Evolutionary conservation across 2,329 filamentous ascomycete genomes (phyloP), one percentile per base, ranked within the genome.

Genomic region (Claviceps digitariae): DNA sequence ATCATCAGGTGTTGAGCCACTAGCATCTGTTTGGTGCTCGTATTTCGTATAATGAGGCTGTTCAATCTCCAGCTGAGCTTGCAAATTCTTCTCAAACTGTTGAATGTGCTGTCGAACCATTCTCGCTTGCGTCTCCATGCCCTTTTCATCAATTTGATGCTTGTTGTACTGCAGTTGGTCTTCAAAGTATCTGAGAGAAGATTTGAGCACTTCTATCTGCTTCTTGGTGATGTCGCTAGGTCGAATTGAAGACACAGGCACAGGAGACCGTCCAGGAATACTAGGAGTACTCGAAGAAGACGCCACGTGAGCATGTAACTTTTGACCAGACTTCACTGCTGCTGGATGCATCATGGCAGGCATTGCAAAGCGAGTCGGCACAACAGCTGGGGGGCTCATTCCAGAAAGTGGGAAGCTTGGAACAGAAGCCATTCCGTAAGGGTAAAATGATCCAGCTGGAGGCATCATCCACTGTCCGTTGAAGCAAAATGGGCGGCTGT

Each of bases 101-200:
- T 67, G 63, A 53, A 82, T 74, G 34, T 72, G 71, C 23, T 68
- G 64, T n/a, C 68, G 65, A 54, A 79, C 61, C 38, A 67, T 62
- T 38, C 67, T 61, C 3, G 68, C 71, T 45, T 72, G 70, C 27
- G 66, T 60, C 55, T 74, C 70, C 62, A 79, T 74, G 36, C 70
- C 65, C 56, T 70, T 72, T 58, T 79, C 77, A 54, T 83, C 79
- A 56, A 83, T 79, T 58, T 83, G 79, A 57, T 83, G 78, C 57
- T 73, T 76, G 61, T 83, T 83, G 68, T 78, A 81, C 51, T 74
- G 72, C 46, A 83, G 64, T 58, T 84, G 79, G 55, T 79, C 75
- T 57, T 82, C 74, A 43, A 77, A 69, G 54, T 76, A 75, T 59
- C 74, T 78, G 55, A 83, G 69, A n/a, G 73, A 72, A n/a, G 62